Base-by-base conservation (phyloP, 2,329 filamentous ascomycete species). In the Alternaria infectoria region DNA sequence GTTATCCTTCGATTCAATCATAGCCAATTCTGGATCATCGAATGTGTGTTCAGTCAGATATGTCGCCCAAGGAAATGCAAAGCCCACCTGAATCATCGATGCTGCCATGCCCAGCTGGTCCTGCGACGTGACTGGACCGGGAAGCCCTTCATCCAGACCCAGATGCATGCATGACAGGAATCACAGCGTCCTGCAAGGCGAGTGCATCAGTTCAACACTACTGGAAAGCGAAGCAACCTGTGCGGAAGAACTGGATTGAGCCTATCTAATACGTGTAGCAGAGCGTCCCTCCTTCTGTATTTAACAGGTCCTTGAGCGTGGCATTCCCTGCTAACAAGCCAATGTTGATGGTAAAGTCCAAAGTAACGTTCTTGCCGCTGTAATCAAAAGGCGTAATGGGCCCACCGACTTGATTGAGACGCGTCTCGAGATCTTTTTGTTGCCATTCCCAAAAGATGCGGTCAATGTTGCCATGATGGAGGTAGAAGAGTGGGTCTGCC, bases 401-500 rank as follows among this genome's bases (percentile, higher is more conserved):
- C 6, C 79, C 79, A 1, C 77, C 77, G 13, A 82, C 75, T 46
- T 81, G 71, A 17, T 70, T 68, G 2, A 79, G 65, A 9, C 80
- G 73, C 6, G 68, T 67, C 2, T 61, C 59, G 3, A 78, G 72
- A 52, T 79, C 70, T 46, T 74, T 67, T 21, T 69, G 64, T 52
- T 74, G 70, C 72, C 72, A 72, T 54, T 30, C n/a, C 69, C 76
- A 81, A 51, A 77, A 74, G 17, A 80, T 68, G 5, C 71, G 74
- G 65, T 81, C 79, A 7, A 81, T 67, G 57, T 79, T 78, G 9
- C 72, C 69, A 60, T 81, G 76, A 60, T 82, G 80, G 28, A 81
- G 69, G 47, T 74, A 82, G 70, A 78, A 83, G 13, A 76, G 61
- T 26, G 76, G 81, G 6, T 67, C 64, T 50, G 25, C 5, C 47